phyloP scores from a whole-genome alignment of 2,329 filamentous ascomycete species.

The Penicillium hesseltinei region DNA sequence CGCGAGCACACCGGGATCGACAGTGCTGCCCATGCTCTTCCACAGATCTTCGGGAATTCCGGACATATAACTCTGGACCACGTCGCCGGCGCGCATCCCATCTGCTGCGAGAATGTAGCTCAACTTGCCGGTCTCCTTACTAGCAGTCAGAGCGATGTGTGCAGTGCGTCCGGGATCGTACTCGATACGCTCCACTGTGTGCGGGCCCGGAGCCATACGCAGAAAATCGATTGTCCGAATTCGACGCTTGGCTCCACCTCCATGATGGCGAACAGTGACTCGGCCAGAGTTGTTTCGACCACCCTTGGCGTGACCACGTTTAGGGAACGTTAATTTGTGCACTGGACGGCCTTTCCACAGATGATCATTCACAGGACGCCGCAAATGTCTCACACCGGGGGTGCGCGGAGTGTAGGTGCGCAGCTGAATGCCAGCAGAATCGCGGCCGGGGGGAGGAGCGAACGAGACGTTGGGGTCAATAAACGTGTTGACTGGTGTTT shows the following conservation, averaged over 20 bases:
- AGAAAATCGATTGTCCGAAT: slow-evolving; percentile 90
- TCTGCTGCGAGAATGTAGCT: slow-evolving; percentile 96
- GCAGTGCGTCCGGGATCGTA: slow-evolving; percentile 92
- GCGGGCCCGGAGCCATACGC: slow-evolving; percentile 73
- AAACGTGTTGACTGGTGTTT: slow-evolving; percentile 32
- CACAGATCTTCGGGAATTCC: slow-evolving; percentile 87
- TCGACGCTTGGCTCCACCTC: slow-evolving; percentile 86
- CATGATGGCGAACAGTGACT: slow-evolving; percentile 86
- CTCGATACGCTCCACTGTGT: slow-evolving; percentile 89
- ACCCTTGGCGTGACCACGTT: slow-evolving; percentile 89
- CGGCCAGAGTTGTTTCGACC: slow-evolving; percentile 84
- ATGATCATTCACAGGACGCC: slow-evolving; percentile 91
- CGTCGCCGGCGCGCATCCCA: slow-evolving; percentile 85
- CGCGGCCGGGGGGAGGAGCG: slow-evolving; percentile 46
- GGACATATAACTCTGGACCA: slow-evolving; percentile 84
- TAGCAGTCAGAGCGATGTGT: slow-evolving; percentile 83
- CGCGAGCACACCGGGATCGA: slow-evolving; percentile 94
- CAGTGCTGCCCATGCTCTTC: slow-evolving; percentile 84
- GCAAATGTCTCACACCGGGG: slow-evolving; percentile 86
- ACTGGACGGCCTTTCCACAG: slow-evolving; percentile 90
- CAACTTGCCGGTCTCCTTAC: slow-evolving; percentile 69
- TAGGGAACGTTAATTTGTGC: slow-evolving; percentile 79
- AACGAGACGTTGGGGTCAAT: slow-evolving; percentile 41
- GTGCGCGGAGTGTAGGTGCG: slow-evolving; percentile 92
- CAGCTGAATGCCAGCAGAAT: slow-evolving; percentile 51